A percentile compares a stretch with the other conserved stretches of the same genome.
phyloP scores from a whole-genome alignment of 2,329 filamentous ascomycete genomes.

The Shiraia sp. region DNA sequence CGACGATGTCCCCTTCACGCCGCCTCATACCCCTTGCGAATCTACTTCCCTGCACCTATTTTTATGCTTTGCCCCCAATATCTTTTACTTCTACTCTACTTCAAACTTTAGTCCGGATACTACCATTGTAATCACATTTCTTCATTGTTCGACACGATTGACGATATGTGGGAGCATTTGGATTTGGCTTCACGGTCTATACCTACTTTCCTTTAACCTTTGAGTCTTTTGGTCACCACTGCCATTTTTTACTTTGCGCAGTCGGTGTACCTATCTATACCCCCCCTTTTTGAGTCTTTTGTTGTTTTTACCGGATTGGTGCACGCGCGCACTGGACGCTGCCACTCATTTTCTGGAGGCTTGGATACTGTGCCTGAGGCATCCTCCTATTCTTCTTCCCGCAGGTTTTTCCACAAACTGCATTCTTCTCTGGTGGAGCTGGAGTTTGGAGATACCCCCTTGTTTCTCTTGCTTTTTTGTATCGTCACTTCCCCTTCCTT shows the following conservation, averaged over 20 bases:
- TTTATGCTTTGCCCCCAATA: conserved; percentile 5
- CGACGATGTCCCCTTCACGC: conserved; percentile 18
- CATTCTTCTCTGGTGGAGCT: conserved; percentile 44
- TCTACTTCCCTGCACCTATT: conserved; percentile 10
- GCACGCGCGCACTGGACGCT: conserved; percentile 19
- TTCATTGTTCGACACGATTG: conserved; percentile 36
- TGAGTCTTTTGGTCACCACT: conserved; percentile 6
- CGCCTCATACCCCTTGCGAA: conserved; percentile 3
- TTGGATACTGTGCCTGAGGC: conserved; percentile 12
- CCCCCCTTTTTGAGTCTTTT: conserved; percentile 1
- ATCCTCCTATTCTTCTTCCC: conserved; percentile 9
- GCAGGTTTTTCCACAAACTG: conserved; percentile 7
- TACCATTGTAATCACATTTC: conserved; percentile 30
- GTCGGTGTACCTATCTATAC: conserved; percentile 6
- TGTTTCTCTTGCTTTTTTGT: conserved; percentile 18
- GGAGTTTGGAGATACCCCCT: conserved; percentile 47
- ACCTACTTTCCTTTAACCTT: not conserved
- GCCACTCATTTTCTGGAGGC: conserved; percentile 11
- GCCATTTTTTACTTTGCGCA: conserved; percentile 3
- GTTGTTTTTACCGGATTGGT: conserved; percentile 7
- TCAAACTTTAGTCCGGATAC: conserved; percentile 23
- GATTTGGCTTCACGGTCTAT: conserved; percentile 4
- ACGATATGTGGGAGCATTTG: conserved; percentile 19
- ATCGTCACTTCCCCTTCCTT: no score
- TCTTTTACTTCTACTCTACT: conserved; percentile 17